Conservation (phyloP, 2,329 filamentous ascomycete genomes). For the Exophiala sideris region DNA sequence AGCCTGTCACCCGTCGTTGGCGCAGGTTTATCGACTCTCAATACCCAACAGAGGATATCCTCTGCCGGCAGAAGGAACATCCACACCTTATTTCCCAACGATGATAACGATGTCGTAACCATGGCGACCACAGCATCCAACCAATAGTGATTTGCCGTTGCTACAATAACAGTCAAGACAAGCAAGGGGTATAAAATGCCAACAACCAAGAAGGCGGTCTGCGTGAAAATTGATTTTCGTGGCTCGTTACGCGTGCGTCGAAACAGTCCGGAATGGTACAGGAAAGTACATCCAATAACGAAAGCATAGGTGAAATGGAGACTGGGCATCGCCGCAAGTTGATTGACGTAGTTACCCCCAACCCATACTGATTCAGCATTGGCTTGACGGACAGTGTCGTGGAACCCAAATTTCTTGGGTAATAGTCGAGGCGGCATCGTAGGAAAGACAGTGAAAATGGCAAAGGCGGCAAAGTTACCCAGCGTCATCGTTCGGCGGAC, state of each 20-base stretch:
- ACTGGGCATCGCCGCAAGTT: slow-evolving; percentile 57
- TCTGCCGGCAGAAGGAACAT: slow-evolving; percentile 52
- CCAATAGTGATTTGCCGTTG: slow-evolving; percentile 59
- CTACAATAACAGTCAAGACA: slow-evolving; percentile 53
- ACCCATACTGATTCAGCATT: slow-evolving; percentile 55
- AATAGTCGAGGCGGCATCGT: slow-evolving; percentile 63
- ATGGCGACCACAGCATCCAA: slow-evolving; percentile 53
- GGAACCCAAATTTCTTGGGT: slow-evolving; percentile 58
- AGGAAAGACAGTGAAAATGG: slow-evolving; percentile 61
- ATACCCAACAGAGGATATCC: slow-evolving; percentile 47
- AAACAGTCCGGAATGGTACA: slow-evolving; percentile 53
- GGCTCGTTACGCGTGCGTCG: slow-evolving; percentile 41
- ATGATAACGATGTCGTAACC: slow-evolving; percentile 47
- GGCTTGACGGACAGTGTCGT: slow-evolving; percentile 59
- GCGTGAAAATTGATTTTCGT: slow-evolving; percentile 35
- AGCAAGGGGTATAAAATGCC: slow-evolving; percentile 50
- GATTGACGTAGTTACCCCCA: slow-evolving; percentile 56
- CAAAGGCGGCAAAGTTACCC: slow-evolving; percentile 59
- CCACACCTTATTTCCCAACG: slow-evolving; percentile 50
- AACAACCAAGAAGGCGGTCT: slow-evolving; percentile 41
- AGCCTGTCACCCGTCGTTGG: slow-evolving; percentile 51
- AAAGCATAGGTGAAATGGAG: slow-evolving; percentile 58
- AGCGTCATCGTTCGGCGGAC: slow-evolving; percentile 60
- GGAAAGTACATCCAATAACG: slow-evolving; percentile 52
- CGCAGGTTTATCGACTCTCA: slow-evolving; percentile 52